phyloP scores from a whole-genome alignment of 1,284 basidiomycete species.

The Chalciporus sp. region DNA sequence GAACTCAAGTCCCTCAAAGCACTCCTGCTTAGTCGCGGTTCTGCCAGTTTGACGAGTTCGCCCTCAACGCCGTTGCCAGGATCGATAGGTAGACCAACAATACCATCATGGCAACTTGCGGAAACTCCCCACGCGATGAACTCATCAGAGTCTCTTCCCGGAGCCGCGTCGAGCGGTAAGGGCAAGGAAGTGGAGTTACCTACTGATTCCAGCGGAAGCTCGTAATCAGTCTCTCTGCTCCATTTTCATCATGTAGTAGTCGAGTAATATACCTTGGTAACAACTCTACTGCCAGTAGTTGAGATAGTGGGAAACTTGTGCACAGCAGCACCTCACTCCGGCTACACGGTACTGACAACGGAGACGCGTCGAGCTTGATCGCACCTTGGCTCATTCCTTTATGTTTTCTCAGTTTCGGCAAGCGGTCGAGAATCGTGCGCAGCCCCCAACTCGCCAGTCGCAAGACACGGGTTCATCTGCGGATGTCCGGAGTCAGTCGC shows the following conservation, averaged over 20 bases:
- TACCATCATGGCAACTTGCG: constrained; percentile 89
- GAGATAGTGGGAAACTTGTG: not conserved
- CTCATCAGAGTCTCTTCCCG: constrained; percentile 27
- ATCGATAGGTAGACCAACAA: constrained; percentile 63
- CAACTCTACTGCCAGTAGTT: constrained; percentile 1
- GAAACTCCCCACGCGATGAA: constrained; percentile 24
- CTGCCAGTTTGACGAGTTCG: constrained; percentile 44
- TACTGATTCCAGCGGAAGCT: constrained; percentile 8
- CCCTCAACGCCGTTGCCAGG: constrained; percentile 51
- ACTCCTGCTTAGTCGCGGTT: constrained; percentile 73
- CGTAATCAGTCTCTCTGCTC: constrained; percentile 13
- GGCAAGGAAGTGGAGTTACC: constrained; percentile 45
- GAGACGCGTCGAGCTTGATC: not conserved
- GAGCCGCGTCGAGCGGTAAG: constrained; percentile 38
- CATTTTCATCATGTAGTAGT: constrained; percentile 5
- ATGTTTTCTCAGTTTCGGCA: constrained; percentile 72
- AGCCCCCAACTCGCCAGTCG: constrained; percentile 40
- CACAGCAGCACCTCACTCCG: not conserved
- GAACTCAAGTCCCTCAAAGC: constrained; percentile 96
- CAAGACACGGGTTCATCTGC: constrained; percentile 36
- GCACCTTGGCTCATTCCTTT: not conserved
- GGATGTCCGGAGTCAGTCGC: constrained; percentile 33
- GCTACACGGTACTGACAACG: not conserved
- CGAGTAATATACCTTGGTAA: constrained; percentile 1
- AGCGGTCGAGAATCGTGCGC: constrained; percentile 59